Evolutionary conservation across 2,329 filamentous ascomycete genomes (phyloP).

Genomic region (Plenodomus lindquistii): DNA sequence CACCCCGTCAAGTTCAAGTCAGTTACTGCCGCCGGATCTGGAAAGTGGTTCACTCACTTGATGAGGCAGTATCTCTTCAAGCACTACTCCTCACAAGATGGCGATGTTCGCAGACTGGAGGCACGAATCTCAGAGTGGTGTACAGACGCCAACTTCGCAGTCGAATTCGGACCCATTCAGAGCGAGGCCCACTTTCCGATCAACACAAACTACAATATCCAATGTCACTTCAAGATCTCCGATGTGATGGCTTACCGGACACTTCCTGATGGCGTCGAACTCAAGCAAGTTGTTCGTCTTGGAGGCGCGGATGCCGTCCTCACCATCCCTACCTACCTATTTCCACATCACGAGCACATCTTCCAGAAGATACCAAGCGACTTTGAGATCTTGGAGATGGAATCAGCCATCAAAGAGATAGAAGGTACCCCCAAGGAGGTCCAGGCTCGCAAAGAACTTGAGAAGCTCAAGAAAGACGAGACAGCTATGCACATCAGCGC

Average conservation of each 20-base stretch:
- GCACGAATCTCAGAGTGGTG: constrained; percentile 55
- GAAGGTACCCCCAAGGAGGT: constrained; percentile 51
- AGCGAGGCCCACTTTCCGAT: constrained; percentile 55
- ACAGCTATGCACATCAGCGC: constrained; percentile 53
- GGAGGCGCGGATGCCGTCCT: constrained; percentile 57
- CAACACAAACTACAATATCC: constrained; percentile 54
- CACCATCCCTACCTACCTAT: constrained; percentile 53
- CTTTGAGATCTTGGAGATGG: constrained; percentile 35
- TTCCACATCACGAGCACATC: constrained; percentile 60
- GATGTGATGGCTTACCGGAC: constrained; percentile 57
- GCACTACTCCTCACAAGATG: constrained; percentile 49
- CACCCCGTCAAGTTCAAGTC: constrained; percentile 57
- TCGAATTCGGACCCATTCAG: constrained; percentile 52
- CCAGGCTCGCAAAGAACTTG: constrained; percentile 46
- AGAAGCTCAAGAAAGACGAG: constrained; percentile 52
- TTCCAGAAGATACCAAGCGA: constrained; percentile 49
- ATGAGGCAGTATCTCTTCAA: constrained; percentile 56
- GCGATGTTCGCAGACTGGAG: constrained; percentile 53
- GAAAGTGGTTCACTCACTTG: constrained; percentile 54
- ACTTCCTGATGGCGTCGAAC: constrained; percentile 46
- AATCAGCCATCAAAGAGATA: constrained; percentile 47
- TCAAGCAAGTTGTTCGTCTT: constrained; percentile 55
- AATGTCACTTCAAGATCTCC: constrained; percentile 49
- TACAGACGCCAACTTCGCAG: constrained; percentile 57
- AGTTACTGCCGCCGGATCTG: constrained; percentile 55